Evolutionary conservation across 257 asterid species (phyloP).

Genomic region (Striga asiatica): DNA sequence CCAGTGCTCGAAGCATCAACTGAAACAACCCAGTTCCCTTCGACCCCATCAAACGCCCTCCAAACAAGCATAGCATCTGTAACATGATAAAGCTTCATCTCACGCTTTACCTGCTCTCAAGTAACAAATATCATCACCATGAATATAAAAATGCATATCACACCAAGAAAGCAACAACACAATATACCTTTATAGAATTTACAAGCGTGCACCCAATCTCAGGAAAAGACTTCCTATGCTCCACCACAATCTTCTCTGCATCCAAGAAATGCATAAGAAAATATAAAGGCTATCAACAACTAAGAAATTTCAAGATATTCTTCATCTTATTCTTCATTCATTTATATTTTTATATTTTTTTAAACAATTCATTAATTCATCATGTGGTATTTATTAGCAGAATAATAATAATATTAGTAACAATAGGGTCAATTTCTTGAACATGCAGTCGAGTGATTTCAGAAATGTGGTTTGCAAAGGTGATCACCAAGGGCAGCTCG

Average conservation of each 20-base stretch:
- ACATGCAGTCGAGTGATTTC: conserved; percentile 21
- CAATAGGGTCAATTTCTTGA: conserved; percentile 13
- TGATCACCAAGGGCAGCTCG: no score
- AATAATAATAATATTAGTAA: no score
- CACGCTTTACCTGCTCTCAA: conserved; percentile 23
- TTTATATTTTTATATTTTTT: no score
- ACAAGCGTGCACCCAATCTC: conserved; percentile 32
- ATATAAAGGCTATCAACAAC: background rate
- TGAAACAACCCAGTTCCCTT: conserved; percentile 34
- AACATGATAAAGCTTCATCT: conserved; percentile 37
- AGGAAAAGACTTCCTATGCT: conserved; percentile 45
- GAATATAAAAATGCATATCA: background rate
- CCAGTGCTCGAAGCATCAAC: conserved; percentile 30
- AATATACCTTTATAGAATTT: conserved; percentile 48
- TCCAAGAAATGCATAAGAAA: conserved; percentile 2
- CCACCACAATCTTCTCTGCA: conserved; percentile 42
- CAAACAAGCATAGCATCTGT: conserved; percentile 47
- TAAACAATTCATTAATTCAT: background rate
- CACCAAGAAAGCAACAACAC: conserved; percentile 3
- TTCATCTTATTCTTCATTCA: background rate
- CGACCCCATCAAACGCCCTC: conserved; percentile 32
- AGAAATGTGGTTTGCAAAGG: conserved; percentile 21
- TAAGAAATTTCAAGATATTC: background rate
- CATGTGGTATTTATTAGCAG: no score
- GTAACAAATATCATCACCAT: conserved; percentile 7